Evolutionary conservation across 2,329 filamentous ascomycete genomes (phyloP).

Genomic region (Orbilia brochopaga): DNA sequence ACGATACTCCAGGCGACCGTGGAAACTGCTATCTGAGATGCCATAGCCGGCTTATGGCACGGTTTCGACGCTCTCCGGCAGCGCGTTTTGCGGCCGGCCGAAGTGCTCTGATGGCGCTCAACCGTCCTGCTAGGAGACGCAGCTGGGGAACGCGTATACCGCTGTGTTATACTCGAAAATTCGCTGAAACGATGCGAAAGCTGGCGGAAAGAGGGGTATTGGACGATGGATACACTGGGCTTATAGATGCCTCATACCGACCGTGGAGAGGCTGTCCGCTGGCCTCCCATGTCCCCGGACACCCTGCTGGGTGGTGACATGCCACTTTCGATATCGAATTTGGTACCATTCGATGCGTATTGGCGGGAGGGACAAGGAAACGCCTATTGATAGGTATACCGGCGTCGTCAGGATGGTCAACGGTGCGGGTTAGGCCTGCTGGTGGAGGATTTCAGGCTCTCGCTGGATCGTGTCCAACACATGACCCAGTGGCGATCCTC

Average conservation of each 20-base stretch:
- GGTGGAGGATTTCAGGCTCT: constrained; percentile 4
- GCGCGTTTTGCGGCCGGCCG: constrained; percentile 21
- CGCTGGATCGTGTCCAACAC: constrained; percentile 34
- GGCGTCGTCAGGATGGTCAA: background rate
- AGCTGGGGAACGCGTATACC: constrained; percentile 16
- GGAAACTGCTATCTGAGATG: constrained; percentile 30
- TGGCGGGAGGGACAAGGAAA: background rate
- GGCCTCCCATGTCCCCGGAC: background rate
- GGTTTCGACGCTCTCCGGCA: constrained; percentile 22
- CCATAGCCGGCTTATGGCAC: constrained; percentile 22
- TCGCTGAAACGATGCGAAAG: constrained; percentile 50
- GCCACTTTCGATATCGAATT: background rate
- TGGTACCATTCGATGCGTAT: background rate
- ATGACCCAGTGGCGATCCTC: constrained; percentile 17
- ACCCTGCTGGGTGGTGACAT: background rate
- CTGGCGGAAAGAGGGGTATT: background rate
- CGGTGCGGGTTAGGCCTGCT: constrained; percentile 4
- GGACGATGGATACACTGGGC: too few species aligned
- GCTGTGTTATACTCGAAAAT: constrained; percentile 1
- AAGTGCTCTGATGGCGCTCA: constrained; percentile 18
- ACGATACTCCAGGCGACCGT: constrained; percentile 42
- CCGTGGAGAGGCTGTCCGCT: constrained; percentile 13
- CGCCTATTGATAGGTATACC: background rate
- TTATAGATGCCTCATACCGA: constrained; percentile 14
- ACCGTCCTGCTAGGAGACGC: constrained; percentile 22